Evolutionary conservation across 2,329 filamentous ascomycete genomes (phyloP), one percentile per base, ranked within the genome.

Genomic region (Aureobasidium pullulans): DNA sequence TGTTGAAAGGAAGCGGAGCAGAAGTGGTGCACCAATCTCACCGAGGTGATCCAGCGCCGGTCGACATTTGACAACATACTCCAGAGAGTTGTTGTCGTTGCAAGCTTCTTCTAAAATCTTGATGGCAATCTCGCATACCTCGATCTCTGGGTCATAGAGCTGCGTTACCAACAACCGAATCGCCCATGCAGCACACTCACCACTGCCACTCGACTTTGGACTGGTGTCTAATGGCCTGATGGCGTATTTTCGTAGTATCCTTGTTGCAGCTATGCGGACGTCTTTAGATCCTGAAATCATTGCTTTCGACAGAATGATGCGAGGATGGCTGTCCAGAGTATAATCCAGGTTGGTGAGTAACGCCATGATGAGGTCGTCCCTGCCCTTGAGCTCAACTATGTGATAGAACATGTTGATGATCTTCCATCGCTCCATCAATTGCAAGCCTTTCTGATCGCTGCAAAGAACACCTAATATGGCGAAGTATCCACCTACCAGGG

Each of bases 401-500:
- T 97, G 94, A 71, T 99, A 99, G 80, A 97, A 95, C 90, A 99
- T 99, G 73, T 97, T 97, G 75, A 96, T 92, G 81, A 99, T 95
- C 66, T 91, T 90, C 93, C 94, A 97, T 66, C 90, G 81, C 71
- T 97, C 93, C 69, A 99, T 83, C 76, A 99, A 93, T 62, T 88
- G 85, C 28, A 97, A 80, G 0, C 94, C 94, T 66, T 87, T 89
- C 0, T 82, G 77, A 67, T 96, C 90, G 57, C 87, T 87, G 66
- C 88, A 97, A 60, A 99, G 75, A 10, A 90, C 86, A 7, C 94
- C 95, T 1, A 99, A 77, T 79, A 99, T 90, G 13, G 91, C 84
- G 71, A 99, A 96, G 72, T 99, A 99, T 10, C 95, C 95, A 15
- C 89, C 87, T 62, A 90, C 94, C 6, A 99, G 80, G 0, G 90